Base-by-base conservation (phyloP, 805 yeast genomes). In the Cyberlindnera meyerae region DNA sequence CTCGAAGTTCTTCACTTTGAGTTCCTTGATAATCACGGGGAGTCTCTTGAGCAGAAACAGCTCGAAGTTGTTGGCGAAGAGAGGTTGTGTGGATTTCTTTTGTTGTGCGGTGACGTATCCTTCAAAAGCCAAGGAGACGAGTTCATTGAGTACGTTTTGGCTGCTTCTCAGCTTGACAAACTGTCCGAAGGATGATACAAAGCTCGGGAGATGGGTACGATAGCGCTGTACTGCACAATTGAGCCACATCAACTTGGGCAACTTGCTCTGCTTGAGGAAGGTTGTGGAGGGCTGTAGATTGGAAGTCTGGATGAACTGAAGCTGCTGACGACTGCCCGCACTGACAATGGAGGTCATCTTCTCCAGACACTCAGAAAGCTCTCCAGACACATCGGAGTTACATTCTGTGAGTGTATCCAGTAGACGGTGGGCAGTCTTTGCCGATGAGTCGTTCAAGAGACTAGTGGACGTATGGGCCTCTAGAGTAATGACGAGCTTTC, bases 101-200 rank as follows among this genome's bases (percentile, higher is more conserved):
- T 66, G 65, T 9, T 39, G 45, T 42, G 68, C 53, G 43, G 63
- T 52, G 39, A 68, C 51, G 44, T 63, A 51, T 37, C 72, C 60
- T 60, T 73, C 63, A 55, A 75, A 61, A 32, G 72, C 57, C 40
- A 71, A 41, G 44, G 70, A 52, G 38, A 71, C 40, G 46, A 73
- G 37, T 57, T 71, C 63, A 48, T 64, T 47, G 54, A 66, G 47
- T 3, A 57, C 43, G 17, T 55, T 37, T 20, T 51, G 49, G 8
- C 39, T 42, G 5, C 55, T 47, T 24, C 53, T 58, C 18, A 53
- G 54, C 20, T 57, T 59, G 3, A 64, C 51, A n/a, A 58, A 51
- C 13, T 58, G 49, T 8, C 59, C 59, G 22, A 66, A 65, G 0
- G 58, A 42, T 0, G 49, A 22, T 11, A 65, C 35, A 35, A 65